A percentile compares a stretch with the other conserved stretches of the same genome.
These are phyloP conservation scores for Turnera subulata DNA, from an alignment of 345 rosid genomes.

Conservation along the genomic window DNA sequence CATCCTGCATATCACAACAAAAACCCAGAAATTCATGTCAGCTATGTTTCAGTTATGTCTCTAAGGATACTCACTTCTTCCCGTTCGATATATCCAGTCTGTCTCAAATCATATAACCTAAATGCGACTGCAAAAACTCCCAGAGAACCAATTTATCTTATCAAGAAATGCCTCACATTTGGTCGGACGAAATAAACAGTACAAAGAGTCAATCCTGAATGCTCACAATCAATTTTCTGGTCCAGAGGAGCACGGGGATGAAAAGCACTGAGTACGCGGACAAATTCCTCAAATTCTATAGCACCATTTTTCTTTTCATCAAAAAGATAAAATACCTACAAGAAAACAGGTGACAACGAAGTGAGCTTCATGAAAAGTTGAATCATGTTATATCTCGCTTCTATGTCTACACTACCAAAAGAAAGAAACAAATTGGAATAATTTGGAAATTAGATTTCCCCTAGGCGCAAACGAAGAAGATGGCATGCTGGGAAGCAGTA, in stretches of 20 bases:
- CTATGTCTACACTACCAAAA: too few species aligned
- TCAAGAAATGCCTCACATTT: too few species aligned
- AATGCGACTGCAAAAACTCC: conserved; percentile 35
- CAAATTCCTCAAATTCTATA: conserved; percentile 38
- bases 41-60: too few species aligned
- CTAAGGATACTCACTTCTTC: conserved; percentile 25
- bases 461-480: too few species aligned
- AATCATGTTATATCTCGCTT: neutral
- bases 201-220: neutral
- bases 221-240: conserved; percentile 36
- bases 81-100: conserved; percentile 34
- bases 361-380: too few species aligned
- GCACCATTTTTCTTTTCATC: conserved; percentile 36
- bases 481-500: too few species aligned
- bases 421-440: too few species aligned
- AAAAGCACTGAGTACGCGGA: conserved; percentile 24
- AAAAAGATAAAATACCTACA: conserved; percentile 35
- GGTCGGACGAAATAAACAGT: neutral
- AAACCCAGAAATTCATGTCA: too few species aligned
- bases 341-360: neutral
- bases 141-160: conserved; percentile 1
- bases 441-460: too few species aligned
- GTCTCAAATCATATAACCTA: conserved; percentile 38
- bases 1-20: too few species aligned
- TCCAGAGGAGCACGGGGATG: conserved; percentile 34